These are phyloP conservation scores for Ophiosphaerella herpotricha DNA, from an alignment of 2,329 filamentous ascomycete species.

Conservation along the genomic window DNA sequence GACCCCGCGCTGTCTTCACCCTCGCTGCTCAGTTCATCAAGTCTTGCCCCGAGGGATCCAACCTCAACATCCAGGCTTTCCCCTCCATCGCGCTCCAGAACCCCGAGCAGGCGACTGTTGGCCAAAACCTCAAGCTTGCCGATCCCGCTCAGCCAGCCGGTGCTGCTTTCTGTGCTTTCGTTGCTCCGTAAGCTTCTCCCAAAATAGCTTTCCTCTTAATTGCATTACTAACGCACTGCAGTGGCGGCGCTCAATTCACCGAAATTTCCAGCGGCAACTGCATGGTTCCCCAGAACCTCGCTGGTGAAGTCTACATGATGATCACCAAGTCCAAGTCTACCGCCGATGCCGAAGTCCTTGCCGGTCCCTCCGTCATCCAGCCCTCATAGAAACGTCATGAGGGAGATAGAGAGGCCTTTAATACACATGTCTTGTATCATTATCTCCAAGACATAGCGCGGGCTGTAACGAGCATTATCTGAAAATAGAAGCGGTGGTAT, in stretches of 20 bases:
- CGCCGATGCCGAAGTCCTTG: conserved; percentile 60
- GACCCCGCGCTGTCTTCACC: conserved; percentile 71
- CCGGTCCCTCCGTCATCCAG: conserved; percentile 53
- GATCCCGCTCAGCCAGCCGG: conserved; percentile 42
- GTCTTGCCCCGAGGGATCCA: conserved; percentile 68
- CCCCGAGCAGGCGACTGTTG: conserved; percentile 50
- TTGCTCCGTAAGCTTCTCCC: conserved; percentile 57
- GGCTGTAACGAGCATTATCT: conserved; percentile 1
- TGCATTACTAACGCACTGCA: conserved; percentile 29
- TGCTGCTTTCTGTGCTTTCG: conserved; percentile 69
- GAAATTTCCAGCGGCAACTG: conserved; percentile 62
- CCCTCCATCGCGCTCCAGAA: conserved; percentile 60
- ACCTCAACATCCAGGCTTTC: conserved; percentile 67
- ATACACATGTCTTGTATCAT: conserved; percentile 6
- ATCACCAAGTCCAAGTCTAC: conserved; percentile 58
- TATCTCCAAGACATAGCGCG: neutral
- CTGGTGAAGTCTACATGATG: conserved; percentile 70
- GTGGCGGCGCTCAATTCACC: conserved; percentile 55
- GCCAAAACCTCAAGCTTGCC: conserved; percentile 46
- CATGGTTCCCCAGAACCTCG: conserved; percentile 64
- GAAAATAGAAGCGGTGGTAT: conserved; percentile 17
- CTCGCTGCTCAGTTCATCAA: conserved; percentile 74
- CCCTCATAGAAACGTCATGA: conserved; percentile 36
- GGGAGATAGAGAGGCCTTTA: conserved; percentile 1
- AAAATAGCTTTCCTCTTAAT: conserved; percentile 27